Conservation (phyloP, 805 yeast species). For the Blastobotrys muscicola region DNA sequence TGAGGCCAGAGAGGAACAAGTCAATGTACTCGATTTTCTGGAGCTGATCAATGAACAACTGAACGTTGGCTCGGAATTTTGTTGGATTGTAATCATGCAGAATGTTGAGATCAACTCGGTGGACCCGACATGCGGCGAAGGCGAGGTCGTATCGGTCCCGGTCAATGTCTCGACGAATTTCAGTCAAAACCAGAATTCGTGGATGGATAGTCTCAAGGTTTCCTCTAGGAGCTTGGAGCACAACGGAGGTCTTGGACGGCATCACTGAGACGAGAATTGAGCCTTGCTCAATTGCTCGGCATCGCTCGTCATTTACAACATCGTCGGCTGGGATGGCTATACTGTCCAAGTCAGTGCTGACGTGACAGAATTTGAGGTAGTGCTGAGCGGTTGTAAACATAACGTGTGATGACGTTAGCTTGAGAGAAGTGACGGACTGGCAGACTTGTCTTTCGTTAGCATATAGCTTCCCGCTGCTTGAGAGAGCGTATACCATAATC, state of each 20-base stretch:
- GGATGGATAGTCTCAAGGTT: slow-evolving; percentile 91
- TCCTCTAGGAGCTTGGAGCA: slow-evolving; percentile 92
- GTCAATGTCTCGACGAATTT: slow-evolving; percentile 63
- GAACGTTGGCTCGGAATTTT: slow-evolving; percentile 53
- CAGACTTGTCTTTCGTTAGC: slow-evolving; percentile 51
- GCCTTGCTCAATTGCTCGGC: slow-evolving; percentile 85
- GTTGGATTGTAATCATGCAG: slow-evolving; percentile 80
- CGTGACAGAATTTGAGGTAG: slow-evolving; percentile 69
- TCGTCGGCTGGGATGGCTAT: slow-evolving; percentile 29
- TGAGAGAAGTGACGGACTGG: slow-evolving; percentile 73
- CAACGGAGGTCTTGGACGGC: slow-evolving; percentile 74
- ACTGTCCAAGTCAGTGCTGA: slow-evolving; percentile 31
- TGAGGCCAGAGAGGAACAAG: slow-evolving; percentile 74
- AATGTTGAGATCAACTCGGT: slow-evolving; percentile 84
- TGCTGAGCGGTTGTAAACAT: slow-evolving; percentile 85
- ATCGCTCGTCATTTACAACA: slow-evolving; percentile 58
- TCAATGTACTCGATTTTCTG: slow-evolving; percentile 70
- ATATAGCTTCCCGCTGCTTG: slow-evolving; percentile 65
- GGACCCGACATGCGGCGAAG: slow-evolving; percentile 74
- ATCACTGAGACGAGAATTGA: slow-evolving; percentile 72
- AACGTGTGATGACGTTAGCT: slow-evolving; percentile 60
- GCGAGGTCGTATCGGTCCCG: slow-evolving; percentile 57
- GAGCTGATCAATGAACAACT: slow-evolving; percentile 59
- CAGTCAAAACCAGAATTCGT: slow-evolving; percentile 79
- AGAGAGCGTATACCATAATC: slow-evolving; percentile 50